Base-by-base conservation (phyloP, 2,329 filamentous ascomycete genomes). In the Hymenoscyphus albidus region DNA sequence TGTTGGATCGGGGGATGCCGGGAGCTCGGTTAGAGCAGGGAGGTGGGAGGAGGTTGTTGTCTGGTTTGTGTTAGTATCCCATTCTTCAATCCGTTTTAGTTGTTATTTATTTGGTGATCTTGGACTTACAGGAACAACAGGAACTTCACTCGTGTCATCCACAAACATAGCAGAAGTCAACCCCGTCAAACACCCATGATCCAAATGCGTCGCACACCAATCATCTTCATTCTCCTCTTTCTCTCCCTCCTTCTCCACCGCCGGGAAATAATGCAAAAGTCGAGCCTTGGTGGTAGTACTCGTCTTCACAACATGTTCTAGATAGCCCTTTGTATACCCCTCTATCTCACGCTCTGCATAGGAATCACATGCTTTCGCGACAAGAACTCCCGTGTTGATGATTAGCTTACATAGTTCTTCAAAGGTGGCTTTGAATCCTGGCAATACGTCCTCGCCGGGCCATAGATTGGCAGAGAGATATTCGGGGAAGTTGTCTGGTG, bases 141-240 rank as follows among this genome's bases (percentile, higher is more conserved):
- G 77, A 5, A 74, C 66, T 35, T 80, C 72, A 10, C 74, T 75
- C 0, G 78, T 78, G 78, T 98, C 94, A 74, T 98, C 92, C 67
- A 98, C 84, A 77, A 96, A 98, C 93, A 98, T 97, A 70, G 94
- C 93, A 2, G 90, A 94, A 0, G 95, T 99, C 40, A 99, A 82
- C 14, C 93, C 94, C 0, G 95, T 99, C 39, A 99, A 83, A 75
- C 94, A 98, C 55, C 95, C 93, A 73, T 97, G 93, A 77, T 98
- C 94, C 64, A 95, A 81, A 76, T 95, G 91, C 1, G 90, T 92
- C 3, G 93, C 91, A 77, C 94, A 99, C 95, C 95, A 99, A 78
- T 96, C 91, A 76, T 97, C 93, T 66, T 92, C 88, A 62, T 80
- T 80, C 51, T 77, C 76, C 9, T 76, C 74, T 14, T 73, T 78